Evolutionary conservation across 768 basidiomycete genomes (phyloP), one percentile per base, ranked within the genome.

Genomic region (Lentinula sp.): DNA sequence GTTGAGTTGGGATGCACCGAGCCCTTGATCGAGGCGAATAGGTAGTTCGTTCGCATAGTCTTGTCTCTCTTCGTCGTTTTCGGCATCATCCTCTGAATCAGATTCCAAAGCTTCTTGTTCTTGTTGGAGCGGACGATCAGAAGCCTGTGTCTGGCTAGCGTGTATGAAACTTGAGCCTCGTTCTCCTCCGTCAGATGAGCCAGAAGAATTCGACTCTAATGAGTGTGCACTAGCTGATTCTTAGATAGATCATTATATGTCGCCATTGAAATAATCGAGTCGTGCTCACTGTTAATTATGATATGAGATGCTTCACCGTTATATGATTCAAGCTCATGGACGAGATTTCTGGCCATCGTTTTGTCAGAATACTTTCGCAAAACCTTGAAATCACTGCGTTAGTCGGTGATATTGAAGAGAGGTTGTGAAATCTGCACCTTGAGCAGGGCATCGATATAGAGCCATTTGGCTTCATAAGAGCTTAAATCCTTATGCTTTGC

Each of bases 401-500:
- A 52, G 11, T 45, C n/a, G 50, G 34, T n/a, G 43, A 55, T 43
- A 31, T 37, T 40, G 15, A 57, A 13, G 52, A 11, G 16, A 40
- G 21, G 16, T 31, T 32, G 54, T 31, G 16, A 21, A 42, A 28
- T 28, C 28, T 11, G 28, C 64, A 89, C 95, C 80, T 91, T 91
- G 43, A 95, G 72, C 48, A 98, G 71, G 9, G 92, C 89, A 59
- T 93, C 91, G 2, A 96, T 93, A 74, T 98, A 98, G 16, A 88
- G 72, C 82, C 87, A 87, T 74, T 93, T 95, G 2, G 95, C 94
- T 68, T 95, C 90, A 57, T 81, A 81, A 23, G 82, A 70, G 63
- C 88, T 84, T 43, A 95, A 70, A 64, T 94, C 93, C 65, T 86
- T 89, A 70, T 95, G 93, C 70, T 95, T 96, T 51, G 89, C 88